These are phyloP conservation scores for Phialemonium atrogriseum DNA, from an alignment of 2,329 filamentous ascomycete genomes.

Conservation along the genomic window DNA sequence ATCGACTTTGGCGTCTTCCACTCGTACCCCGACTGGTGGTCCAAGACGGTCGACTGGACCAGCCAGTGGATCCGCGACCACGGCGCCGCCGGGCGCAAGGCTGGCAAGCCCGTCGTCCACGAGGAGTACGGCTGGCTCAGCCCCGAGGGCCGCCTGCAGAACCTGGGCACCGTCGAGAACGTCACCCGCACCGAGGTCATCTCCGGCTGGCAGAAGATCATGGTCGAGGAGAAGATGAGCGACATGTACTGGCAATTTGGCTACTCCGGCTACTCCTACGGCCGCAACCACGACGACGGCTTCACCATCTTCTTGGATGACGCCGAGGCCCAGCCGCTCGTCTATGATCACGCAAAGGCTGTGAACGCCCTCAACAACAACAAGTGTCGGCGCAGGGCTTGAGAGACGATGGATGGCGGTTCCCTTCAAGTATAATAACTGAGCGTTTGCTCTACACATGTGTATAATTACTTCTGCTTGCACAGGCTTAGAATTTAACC, in stretches of 20 bases:
- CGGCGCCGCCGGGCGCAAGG: constrained; percentile 29
- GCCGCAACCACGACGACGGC: constrained; percentile 45
- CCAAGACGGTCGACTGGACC: constrained; percentile 42
- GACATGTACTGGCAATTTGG: constrained; percentile 52
- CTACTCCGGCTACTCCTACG: constrained; percentile 40
- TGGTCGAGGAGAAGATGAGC: constrained; percentile 35
- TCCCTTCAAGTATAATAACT: no score
- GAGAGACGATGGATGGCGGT: no score
- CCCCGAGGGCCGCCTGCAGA: constrained; percentile 35
- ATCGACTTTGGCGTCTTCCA: constrained; percentile 49
- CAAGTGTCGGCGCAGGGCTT: no score
- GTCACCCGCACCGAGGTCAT: constrained; percentile 35
- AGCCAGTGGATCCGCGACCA: constrained; percentile 48
- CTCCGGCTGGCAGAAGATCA: constrained; percentile 40
- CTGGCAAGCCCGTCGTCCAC: constrained; percentile 44
- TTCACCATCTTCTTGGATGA: constrained; percentile 49
- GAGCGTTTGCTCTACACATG: no score
- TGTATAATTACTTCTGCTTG: no score
- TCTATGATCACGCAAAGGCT: constrained; percentile 34
- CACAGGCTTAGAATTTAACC: no score
- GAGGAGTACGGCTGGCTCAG: constrained; percentile 50
- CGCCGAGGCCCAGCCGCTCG: constrained; percentile 32
- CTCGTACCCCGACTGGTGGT: constrained; percentile 48
- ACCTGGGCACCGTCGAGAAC: constrained; percentile 32
- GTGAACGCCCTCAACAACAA: constrained; percentile 24